Base-by-base conservation (phyloP, 192 early-diverging fungal genomes). In the Podila horticola region DNA sequence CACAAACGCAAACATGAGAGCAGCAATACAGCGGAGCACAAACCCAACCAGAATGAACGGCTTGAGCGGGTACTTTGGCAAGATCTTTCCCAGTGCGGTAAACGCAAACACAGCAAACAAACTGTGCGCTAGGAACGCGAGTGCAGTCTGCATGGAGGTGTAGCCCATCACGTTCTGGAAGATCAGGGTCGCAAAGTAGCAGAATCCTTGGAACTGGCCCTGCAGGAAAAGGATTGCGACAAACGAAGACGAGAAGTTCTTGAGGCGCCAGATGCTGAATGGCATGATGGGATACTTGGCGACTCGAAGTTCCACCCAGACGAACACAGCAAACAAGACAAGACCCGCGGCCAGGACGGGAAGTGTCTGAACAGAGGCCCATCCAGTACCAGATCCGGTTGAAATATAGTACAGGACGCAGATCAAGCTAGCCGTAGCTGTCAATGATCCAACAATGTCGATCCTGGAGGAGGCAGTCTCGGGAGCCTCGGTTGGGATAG, bases 211-310 rank as follows among this genome's bases (percentile, higher is more conserved):
- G 68, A 88, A 88, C 29, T 74, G 66, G 2, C 75, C 83, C 33
- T 84, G 76, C 5, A 71, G 26, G 60, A 84, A 74, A 28, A 86
- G 61, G 48, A 81, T 72, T 12, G 85, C 84, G 13, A 77, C 66
- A 49, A 88, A 88, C 9, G 86, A 75, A 0, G 82, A 74, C 7
- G 86, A 75, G 67, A 88, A 88, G 51, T 84, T 86, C n/a, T 64
- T 60, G 28, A 82, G 79, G 30, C 64, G 69, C 86, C 86, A 88
- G 75, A 84, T 84, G 4, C 65, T 64, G 20, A 79, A 75, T 0
- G 82, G 86, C 79, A 88, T 82, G 24, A 88, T 76, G 0, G 86
- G 86, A 24, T 75, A 52, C 13, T 12, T 31, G 19, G 74, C 73
- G 57, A 66, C 67, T 3, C 69, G 67, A 4, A 73, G 15, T 38